Base-by-base conservation (phyloP, 2,329 filamentous ascomycete genomes). In the Rasamsonia emersonii region DNA sequence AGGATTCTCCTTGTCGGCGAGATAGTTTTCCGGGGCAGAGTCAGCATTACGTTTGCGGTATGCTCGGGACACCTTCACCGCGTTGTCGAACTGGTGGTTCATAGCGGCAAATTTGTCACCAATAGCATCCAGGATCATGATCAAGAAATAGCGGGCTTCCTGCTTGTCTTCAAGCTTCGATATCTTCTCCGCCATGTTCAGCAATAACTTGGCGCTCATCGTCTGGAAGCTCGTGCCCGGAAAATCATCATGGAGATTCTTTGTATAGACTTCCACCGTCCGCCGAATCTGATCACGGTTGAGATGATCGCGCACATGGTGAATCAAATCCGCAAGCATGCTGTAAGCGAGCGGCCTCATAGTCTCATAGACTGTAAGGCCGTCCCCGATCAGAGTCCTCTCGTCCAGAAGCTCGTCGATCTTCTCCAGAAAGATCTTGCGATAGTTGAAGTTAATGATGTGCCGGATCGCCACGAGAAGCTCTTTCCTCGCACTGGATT, bases 141-240 rank as follows among this genome's bases (percentile, higher is more conserved):
- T 86, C 39, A 98, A 66, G 55, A 94, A 94, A 56, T 96, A 88
- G 4, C 93, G 79, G 15, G 91, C 91, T 56, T 98, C 89, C 25
- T 82, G 77, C 63, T 96, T 98, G 54, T 94, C 85, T 13, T 82
- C 81, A 46, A 98, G 73, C 57, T 89, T 93, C 1, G 88, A 85
- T 51, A 98, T 99, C 55, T 86, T 93, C 50, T 98, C 93, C 0
- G 89, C 91, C 86, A 99, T 93, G 56, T 98, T 99, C 9, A 98
- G 68, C 1, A 99, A 68, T 3, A 99, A 68, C 58, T 96, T 98
- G 0, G 91, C 93, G 48, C 91, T 96, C 91, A 99, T 99, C 0
- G 91, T 98, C 59, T 98, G 93, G 53, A 98, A 98, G 58, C 89
- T 98, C 0, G 93, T 96, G 6, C 93, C 93, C 0, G 91, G 93